Conservation (phyloP, 129 eudicot species). For the Helianthus annuus region HanXRQr2.0-SUNRISE NC_035444.2:60601045-60601544, state of each 20-base stretch:
- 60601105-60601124: slow-evolving; percentile 61
- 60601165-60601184: slow-evolving; percentile 59
- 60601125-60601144: slow-evolving; percentile 87
- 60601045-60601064: slow-evolving; percentile 56
- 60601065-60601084: slow-evolving; percentile 73
- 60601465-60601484: no score
- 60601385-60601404: no score
- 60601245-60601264: slow-evolving; percentile 33
- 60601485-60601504: no score
- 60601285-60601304: slow-evolving; percentile 26
- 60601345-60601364: no score
- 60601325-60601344: background rate
- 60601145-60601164: slow-evolving; percentile 81
- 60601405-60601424: no score
- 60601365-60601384: no score
- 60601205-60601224: slow-evolving; percentile 86
- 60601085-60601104: slow-evolving; percentile 81
- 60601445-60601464: no score
- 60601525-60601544: no score
- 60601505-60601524: no score
- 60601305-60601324: slow-evolving; percentile 32
- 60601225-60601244: slow-evolving; percentile 55
- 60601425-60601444: no score
- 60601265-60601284: slow-evolving; percentile 35
- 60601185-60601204: slow-evolving; percentile 61